Base-by-base conservation (phyloP, 2,329 filamentous ascomycete species). In the Penicillium sclerotigenum region DNA sequence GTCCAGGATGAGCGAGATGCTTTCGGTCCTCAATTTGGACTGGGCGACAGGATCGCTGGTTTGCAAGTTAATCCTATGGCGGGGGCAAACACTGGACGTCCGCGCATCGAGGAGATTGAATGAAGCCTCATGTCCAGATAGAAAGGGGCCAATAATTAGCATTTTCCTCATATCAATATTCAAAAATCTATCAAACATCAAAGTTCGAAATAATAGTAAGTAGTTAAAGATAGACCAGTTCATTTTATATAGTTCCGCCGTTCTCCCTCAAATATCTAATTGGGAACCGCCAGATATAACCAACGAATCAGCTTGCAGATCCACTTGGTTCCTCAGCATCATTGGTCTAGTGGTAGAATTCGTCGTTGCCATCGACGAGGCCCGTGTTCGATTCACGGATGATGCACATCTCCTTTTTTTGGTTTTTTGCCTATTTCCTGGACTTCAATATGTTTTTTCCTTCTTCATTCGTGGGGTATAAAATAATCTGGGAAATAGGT, bases 361-460 rank as follows among this genome's bases (percentile, higher is more conserved):
- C 71, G 67, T 74, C 72, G 72, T 74, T 74, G 72, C 72, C 72
- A 75, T 75, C 73, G 73, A 75, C 68, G 73, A 75, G 73, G 73
- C 73, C 73, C 73, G 73, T 73, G 73, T 75, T 75, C 73, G 73
- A 75, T 75, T 75, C 73, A 73, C 73, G 73, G 73, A 74, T 73
- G 62, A 66, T 68, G 61, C 62, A 66, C 48, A n/a, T n/a, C n/a
- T n/a, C n/a, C n/a, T n/a, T 29, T 29, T 47, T 47, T 47, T 36
- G 4, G 7, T n/a, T 16, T 20, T 47, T 2, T 1, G 18, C 5
- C 24, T 7, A 11, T 31, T 20, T 10, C 20, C 20, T 5, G 8
- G 16, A 14, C 20, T 47, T 4, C 45, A 36, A 14, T 26, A 18
- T 16, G 4, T 46, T 31, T 33, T 22, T 22, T 1, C 5, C 5